Base-by-base conservation (phyloP, 257 asterid genomes). In the Solanum phureja region DNA sequence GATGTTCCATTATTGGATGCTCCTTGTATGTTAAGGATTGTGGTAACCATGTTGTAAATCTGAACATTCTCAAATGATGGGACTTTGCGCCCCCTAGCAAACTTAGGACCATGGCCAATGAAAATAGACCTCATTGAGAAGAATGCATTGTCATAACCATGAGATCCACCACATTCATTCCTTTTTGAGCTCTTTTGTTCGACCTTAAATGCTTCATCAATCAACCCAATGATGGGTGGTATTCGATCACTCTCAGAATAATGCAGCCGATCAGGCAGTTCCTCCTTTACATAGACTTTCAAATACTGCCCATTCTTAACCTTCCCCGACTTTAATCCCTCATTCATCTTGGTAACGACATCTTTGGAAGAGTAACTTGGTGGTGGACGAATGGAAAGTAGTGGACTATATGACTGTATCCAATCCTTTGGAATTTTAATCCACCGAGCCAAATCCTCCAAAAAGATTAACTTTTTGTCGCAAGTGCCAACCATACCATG, bases 401-500 rank as follows among this genome's bases (percentile, higher is more conserved):
- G 38, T 1, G 98, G 97, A 44, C 81, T 88, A 71, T 93, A 93
- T 9, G 93, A 93, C 58, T 95, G 95, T 79, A 94, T 87, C 98
- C 98, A 95, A 24, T 88, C 93, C 27, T 84, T 37, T 0, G 96
- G 94, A 60, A 94, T 91, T 49, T 86, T n/a, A 74, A 94, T 88
- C 96, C 98, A 93, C 0, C 87, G 86, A 27, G 92, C 89, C 34
- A 94, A 86, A 91, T 93, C 98, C 81, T 94, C 94, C 29, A 94
- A 89, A 88, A 90, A 91, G 24, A 94, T 93, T 82, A 94, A 73
- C 88, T 92, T 94, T 73, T 89, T 91, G 75, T 94, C 98, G 68
- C 98, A 94, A 2, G 95, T 94, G 44, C 98, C 96, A 10, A 92
- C 96, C 98, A 94, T 94, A 4, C 96, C 98, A 87, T 94, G 98